Base-by-base conservation (phyloP, 2,329 filamentous ascomycete genomes). In the Pseudocercospora eumusae region DNA sequence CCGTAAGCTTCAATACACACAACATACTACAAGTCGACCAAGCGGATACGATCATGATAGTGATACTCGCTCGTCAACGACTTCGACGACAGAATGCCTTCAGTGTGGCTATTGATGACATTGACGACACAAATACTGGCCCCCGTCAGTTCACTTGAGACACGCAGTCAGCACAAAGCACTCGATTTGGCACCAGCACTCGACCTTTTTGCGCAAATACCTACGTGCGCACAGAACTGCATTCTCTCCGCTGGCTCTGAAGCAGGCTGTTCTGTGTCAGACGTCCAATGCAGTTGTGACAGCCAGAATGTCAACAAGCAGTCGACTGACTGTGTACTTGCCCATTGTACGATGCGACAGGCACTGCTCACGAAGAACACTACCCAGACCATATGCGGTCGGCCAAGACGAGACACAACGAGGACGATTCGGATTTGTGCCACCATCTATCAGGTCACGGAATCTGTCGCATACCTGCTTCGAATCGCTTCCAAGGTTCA, bases 211-310 rank as follows among this genome's bases (percentile, higher is more conserved):
- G 47, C 47, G 15, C 47, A 52, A 9, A 25, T 52, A 6, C 47
- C 47, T n/a, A n/a, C 47, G 4, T 52, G 47, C 15, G 47, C 47
- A 25, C 47, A 52, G 25, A n/a, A 31, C 25, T 52, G 47, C 23
- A 52, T 52, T 25, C 47, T 52, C 18, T 27, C 21, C 15, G 47
- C 47, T 5, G 20, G 21, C 23, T 25, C 47, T 3, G 21, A 13
- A 28, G 25, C 15, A n/a, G 25, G 25, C 23, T 64, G 59, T 28
- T 36, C 57, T 15, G 18, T 58, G 4, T 28, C 20, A 15, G 60
- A 64, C 21, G 36, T 62, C 4, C 31, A 59, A 13, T 62, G 63
- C 54, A 57, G 42, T 20, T 64, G 63, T 44, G 40, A 61, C 44
- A 62, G 58, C 40, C 25, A 50, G 7, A 20, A 54, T 6, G 21